Percentiles rank a stretch among this genome's conserved stretches.
phyloP scores from a whole-genome alignment of 176 grass and related monocot genomes.

The Avena atlantica region DNA sequence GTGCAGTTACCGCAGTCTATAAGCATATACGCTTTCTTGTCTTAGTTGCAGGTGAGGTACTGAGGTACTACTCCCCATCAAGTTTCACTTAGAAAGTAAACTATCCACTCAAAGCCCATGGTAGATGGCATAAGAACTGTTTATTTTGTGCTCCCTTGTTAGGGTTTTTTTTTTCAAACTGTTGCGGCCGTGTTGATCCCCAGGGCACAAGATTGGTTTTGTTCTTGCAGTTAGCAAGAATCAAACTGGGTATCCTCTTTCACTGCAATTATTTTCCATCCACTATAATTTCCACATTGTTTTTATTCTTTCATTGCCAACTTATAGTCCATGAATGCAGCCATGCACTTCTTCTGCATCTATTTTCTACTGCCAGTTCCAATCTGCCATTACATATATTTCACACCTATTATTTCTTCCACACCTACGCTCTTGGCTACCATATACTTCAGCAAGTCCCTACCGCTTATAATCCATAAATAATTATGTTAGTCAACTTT shows the following conservation, averaged over 20 bases:
- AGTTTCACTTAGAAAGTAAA: not conserved
- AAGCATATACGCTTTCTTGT: too few species aligned
- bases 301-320: not conserved
- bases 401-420: not conserved
- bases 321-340: not conserved
- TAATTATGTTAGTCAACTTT: not conserved
- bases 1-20: not conserved
- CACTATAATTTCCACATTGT: not conserved
- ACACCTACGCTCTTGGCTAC: not conserved
- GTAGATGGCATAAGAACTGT: not conserved
- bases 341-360: not conserved
- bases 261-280: not conserved
- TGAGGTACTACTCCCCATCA: not conserved
- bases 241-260: not conserved
- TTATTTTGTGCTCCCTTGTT: not conserved
- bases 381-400: not conserved
- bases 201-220: not conserved
- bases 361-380: slow-evolving; percentile 4
- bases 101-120: not conserved
- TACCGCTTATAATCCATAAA: not conserved
- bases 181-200: not conserved
- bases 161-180: not conserved
- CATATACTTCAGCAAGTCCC: not conserved
- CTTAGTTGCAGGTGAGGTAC: too few species aligned
- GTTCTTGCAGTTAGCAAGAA: not conserved